phyloP scores from a whole-genome alignment of 768 basidiomycete genomes.

The Rhizopogon vulgaris region DNA sequence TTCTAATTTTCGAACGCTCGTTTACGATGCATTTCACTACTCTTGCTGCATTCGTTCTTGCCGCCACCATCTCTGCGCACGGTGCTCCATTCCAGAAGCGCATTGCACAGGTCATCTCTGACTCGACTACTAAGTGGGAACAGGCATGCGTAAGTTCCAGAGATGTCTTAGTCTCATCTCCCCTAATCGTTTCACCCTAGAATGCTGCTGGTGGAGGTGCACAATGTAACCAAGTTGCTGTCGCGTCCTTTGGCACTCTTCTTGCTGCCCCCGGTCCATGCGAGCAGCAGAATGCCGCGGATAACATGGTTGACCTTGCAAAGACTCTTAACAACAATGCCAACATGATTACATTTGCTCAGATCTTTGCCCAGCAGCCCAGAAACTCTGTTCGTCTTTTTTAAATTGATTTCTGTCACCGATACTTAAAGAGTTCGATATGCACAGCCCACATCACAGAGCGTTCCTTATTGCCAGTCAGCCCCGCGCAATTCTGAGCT shows the following conservation, averaged over 20 bases:
- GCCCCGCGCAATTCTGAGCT: conserved; percentile 48
- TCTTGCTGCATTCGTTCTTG: conserved; percentile 23
- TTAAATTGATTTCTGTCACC: not conserved
- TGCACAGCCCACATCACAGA: conserved; percentile 34
- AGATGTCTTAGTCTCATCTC: not conserved
- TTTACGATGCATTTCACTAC: conserved; percentile 5
- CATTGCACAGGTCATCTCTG: conserved; percentile 39
- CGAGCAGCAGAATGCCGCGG: conserved; percentile 52
- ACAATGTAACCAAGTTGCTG: conserved; percentile 53
- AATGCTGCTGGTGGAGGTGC: conserved; percentile 46
- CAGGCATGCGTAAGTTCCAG: conserved; percentile 37
- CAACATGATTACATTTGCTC: conserved; percentile 44
- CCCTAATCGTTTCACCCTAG: conserved; percentile 22
- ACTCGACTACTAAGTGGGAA: conserved; percentile 38
- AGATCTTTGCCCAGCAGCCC: conserved; percentile 53
- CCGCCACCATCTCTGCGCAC: conserved; percentile 25
- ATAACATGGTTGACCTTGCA: conserved; percentile 42
- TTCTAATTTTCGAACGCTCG: not conserved
- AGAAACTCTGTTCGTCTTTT: conserved; percentile 41
- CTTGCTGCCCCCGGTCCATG: conserved; percentile 51
- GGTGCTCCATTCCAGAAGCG: conserved; percentile 39
- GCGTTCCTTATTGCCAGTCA: conserved; percentile 48
- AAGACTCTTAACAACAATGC: conserved; percentile 38
- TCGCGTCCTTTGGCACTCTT: conserved; percentile 51
- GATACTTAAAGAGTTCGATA: not conserved